Percentiles rank a stretch among this genome's conserved stretches.
Conservation (phyloP, 805 yeast genomes). For the Metschnikowia lochheadii region DNA sequence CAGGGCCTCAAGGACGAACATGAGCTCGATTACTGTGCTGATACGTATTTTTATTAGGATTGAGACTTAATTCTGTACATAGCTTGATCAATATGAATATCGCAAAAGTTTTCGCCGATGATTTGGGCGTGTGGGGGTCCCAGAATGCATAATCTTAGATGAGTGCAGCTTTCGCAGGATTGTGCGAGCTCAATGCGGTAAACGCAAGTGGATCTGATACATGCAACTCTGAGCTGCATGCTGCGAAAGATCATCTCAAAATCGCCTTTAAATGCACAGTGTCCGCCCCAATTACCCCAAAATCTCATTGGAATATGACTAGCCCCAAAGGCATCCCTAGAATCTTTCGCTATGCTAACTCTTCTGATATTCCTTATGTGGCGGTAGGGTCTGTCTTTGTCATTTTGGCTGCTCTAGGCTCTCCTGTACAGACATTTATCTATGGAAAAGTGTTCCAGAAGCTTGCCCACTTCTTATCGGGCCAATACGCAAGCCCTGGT, state of each 20-base stretch:
- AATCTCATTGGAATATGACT: neutral
- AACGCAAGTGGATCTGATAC: slow-evolving; percentile 3
- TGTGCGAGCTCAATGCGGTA: slow-evolving; percentile 15
- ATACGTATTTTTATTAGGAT: slow-evolving; percentile 5
- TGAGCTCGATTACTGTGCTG: slow-evolving; percentile 14
- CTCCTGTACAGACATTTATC: slow-evolving; percentile 59
- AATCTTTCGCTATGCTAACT: slow-evolving; percentile 12
- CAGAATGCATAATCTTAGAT: neutral
- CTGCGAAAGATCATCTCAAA: neutral
- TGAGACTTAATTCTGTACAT: neutral
- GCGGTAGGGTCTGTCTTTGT: slow-evolving; percentile 31
- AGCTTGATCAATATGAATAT: neutral
- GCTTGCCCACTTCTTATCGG: slow-evolving; percentile 26
- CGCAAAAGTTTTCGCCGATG: neutral
- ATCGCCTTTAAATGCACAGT: neutral
- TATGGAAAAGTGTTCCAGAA: slow-evolving; percentile 59
- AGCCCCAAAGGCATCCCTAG: slow-evolving; percentile 1
- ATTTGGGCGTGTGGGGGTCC: neutral
- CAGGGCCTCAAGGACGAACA: neutral
- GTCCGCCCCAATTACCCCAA: neutral
- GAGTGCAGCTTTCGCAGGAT: slow-evolving; percentile 4
- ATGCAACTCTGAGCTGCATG: slow-evolving; percentile 2
- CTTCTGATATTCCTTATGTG: slow-evolving; percentile 10
- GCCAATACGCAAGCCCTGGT: slow-evolving; percentile 21
- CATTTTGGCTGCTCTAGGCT: slow-evolving; percentile 48